Evolutionary conservation across 495 filamentous ascomycete species (phyloP), one percentile per base, ranked within the genome.

Genomic region (Rhypophila decipiens): DNA sequence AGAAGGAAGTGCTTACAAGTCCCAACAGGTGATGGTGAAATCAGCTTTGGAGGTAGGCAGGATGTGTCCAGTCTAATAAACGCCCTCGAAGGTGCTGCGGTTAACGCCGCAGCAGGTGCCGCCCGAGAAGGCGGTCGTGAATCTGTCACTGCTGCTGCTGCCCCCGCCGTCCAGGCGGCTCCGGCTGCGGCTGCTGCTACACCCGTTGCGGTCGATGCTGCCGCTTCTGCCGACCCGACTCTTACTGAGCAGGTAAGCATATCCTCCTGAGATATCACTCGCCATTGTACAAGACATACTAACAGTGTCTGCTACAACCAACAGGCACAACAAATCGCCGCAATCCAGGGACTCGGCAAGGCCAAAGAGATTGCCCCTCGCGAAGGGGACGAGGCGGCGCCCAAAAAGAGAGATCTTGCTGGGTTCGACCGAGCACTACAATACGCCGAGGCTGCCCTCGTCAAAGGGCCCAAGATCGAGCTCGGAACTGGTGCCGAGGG

Each of bases 21-120:
- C 62, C 72, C n/a, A 60, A 73, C 74, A 73, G 77, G 77, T 78
- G 75, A 79, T 71, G 77, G 76, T 67, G 77, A 80, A 64, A 79
- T 79, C 52, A 78, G 75, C 50, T 77, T 79, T 51, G 75, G 75
- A 47, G 70, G 71, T 34, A 68, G 68, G 39, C 71, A 77, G 64
- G 66, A 71, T 56, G 76, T 78, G 8, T 67, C 72, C 29, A 64
- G 61, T 39, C 50, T 74, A 44, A 69, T 76, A 55, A 72, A 67
- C 46, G 71, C 68, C 40, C 59, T 74, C 40, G 68, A 73, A 60
- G 72, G 72, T 41, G 71, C 72, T 29, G 72, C 72, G 23, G 70
- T 74, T 35, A 69, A 61, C 53, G 65, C 67, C 5, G 69, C 69
- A 15, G 56, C 63, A 34, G 51, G 59, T 39, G 60, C 56, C 19